Conservation (phyloP, 164 flowering plant species). For the Magnolia kwangsiensis region DNA sequence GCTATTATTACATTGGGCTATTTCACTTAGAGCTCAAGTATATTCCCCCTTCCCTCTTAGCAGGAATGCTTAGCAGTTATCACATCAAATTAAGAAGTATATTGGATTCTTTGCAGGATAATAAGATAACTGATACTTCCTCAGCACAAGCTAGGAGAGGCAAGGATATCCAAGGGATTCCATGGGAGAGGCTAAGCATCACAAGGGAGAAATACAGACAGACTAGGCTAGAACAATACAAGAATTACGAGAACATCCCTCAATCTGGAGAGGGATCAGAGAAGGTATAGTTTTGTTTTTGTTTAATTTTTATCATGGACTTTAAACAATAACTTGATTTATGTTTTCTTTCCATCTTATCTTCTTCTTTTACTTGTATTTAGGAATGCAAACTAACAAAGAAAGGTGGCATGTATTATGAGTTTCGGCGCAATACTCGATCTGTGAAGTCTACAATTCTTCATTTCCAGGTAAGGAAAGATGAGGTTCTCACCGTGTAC, state of each 20-base stretch:
- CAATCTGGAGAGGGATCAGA: conserved; percentile 67
- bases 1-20: not conserved
- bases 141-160: conserved; percentile 78
- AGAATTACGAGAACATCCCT: conserved; percentile 81
- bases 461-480: conserved; percentile 48
- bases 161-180: conserved; percentile 84
- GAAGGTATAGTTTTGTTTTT: conserved; percentile 39
- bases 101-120: conserved; percentile 31
- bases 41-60: not conserved
- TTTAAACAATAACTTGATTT: not conserved
- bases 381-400: conserved; percentile 56
- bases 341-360: not conserved
- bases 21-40: not conserved
- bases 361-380: not conserved
- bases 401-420: conserved; percentile 45
- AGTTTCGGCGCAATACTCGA: conserved; percentile 50
- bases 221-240: conserved; percentile 80
- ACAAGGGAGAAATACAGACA: conserved; percentile 69
- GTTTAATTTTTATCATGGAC: not conserved
- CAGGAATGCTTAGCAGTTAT: not conserved
- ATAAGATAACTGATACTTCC: conserved; percentile 57
- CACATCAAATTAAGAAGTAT: not conserved
- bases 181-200: conserved; percentile 78
- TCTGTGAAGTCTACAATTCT: conserved; percentile 62
- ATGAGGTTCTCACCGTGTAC: not conserved